phyloP scores from a whole-genome alignment of 176 grass and related monocot genomes.

The Paspalum notatum region DNA sequence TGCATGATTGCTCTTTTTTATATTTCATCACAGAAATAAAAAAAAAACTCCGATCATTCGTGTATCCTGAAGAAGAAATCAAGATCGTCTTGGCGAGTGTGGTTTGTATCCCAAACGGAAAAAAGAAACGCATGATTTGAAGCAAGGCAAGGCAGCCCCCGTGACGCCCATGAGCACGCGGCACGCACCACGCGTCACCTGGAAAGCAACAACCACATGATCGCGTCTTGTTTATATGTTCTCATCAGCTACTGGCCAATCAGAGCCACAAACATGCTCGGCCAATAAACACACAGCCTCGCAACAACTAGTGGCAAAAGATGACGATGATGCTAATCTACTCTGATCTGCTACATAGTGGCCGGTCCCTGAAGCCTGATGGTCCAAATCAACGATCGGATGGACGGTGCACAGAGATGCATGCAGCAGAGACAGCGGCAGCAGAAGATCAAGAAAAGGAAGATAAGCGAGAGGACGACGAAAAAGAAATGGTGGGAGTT shows the following conservation, averaged over 20 bases:
- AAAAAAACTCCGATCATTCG: not conserved
- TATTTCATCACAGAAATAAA: too few relatives aligned
- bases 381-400: not conserved
- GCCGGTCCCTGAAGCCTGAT: not conserved
- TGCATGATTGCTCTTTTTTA: too few relatives aligned
- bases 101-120: too few relatives aligned
- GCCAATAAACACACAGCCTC: not conserved
- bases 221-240: not conserved
- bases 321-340: not conserved
- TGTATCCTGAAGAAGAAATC: not conserved
- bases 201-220: not conserved
- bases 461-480: not conserved
- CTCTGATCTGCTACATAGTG: not conserved
- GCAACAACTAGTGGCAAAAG: not conserved
- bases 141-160: not conserved
- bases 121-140: too few relatives aligned
- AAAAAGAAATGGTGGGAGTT: not conserved
- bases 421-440: not conserved
- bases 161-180: conserved; percentile 20
- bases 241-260: not conserved
- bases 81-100: not conserved
- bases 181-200: conserved; percentile 11
- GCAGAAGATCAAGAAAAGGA: too few relatives aligned
- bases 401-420: not conserved
- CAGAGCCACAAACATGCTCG: not conserved